Evolutionary conservation across 345 rosid genomes (phyloP).

Genomic region (Viola odorata): DNA sequence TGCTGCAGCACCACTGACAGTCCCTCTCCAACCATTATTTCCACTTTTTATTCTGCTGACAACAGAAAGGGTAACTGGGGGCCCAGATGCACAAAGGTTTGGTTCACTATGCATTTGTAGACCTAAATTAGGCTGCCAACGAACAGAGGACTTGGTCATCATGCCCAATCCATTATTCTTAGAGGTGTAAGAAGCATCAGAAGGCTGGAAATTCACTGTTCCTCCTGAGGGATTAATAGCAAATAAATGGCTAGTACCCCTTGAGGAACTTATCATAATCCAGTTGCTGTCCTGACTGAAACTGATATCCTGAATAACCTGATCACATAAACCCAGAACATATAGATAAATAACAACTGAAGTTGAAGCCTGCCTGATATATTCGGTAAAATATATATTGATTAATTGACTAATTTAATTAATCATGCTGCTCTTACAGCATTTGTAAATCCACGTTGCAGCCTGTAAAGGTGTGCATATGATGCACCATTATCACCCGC

Average conservation of each 20-base stretch:
- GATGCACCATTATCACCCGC: constrained; percentile 36
- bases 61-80: constrained; percentile 66
- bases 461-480: constrained; percentile 69
- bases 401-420: not conserved
- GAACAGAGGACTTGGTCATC: constrained; percentile 31
- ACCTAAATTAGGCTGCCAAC: constrained; percentile 34
- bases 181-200: constrained; percentile 25
- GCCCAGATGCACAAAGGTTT: constrained; percentile 37
- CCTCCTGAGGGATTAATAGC: constrained; percentile 65
- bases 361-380: not conserved
- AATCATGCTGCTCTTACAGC: constrained; percentile 51
- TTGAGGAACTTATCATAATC: constrained; percentile 88
- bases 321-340: constrained; percentile 20
- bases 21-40: constrained; percentile 71
- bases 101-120: constrained; percentile 28
- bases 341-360: not conserved
- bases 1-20: constrained; percentile 70
- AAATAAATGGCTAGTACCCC: constrained; percentile 95
- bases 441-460: constrained; percentile 92
- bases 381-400: not conserved
- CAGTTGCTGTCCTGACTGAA: constrained; percentile 78
- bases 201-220: constrained; percentile 31
- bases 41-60: constrained; percentile 80
- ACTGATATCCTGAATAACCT: constrained; percentile 95
- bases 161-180: constrained; percentile 28